Evolutionary conservation across 257 asterid genomes (phyloP), one percentile per base, ranked within the genome.

Genomic region (Fraxinus americana): DNA sequence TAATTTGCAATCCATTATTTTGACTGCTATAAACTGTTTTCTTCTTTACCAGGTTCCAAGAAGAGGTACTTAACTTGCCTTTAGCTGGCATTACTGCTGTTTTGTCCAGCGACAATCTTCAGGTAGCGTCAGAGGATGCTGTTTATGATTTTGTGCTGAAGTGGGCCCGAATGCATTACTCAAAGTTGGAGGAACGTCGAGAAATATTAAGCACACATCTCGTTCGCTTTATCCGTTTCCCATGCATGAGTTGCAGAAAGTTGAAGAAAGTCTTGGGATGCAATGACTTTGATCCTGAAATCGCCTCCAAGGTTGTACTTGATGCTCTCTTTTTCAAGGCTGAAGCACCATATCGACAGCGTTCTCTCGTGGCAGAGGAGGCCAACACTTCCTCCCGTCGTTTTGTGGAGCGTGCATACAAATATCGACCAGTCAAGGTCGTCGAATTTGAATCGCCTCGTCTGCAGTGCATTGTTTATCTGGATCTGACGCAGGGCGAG

Each of bases 261-360:
- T 92, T 94, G 67, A 94, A 74, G 80, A 92, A 91, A 82, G 90
- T 91, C 82, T 77, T 92, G 45, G 83, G 78, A 0, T 89, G 94
- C 87, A 80, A 77, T 34, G 99, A 94, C 75, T 88, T 91, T 6
- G 92, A 91, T 70, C 78, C 86, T 3, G 91, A 88, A 9, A 83
- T 89, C 23, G 88, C 95, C 1, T 80, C 95, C 36, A 91, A 84
- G 72, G 85, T 90, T 16, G 98, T 94, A 1, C 82, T 94, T 0
- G 98, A 94, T 34, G 94, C 99, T 50, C 90, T 94, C 54, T 90
- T 92, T 73, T 92, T 86, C 86, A 94, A 92, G 72, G 89, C 91
- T 0, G 96, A 94, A 80, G 86, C 91, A 57, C 97, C 96, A 1
- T 82, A 88, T 50, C 81, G 97, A 29, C 98, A 90, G 70, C 92